Conservation (phyloP, 805 yeast genomes). For the Myxozyma melibiosi region DNA sequence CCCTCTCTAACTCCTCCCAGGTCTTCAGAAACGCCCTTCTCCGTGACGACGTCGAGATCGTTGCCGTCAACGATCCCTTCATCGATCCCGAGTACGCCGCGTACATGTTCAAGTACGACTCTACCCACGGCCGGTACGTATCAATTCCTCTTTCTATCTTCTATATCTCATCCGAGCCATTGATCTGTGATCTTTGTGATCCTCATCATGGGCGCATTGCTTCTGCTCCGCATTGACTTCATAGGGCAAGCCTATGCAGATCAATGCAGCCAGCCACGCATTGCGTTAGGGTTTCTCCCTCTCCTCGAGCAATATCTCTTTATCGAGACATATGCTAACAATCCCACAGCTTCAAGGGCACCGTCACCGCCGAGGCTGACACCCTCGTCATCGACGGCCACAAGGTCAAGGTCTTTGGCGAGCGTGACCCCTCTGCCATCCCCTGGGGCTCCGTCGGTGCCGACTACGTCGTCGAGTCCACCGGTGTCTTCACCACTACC, state of each 20-base stretch:
- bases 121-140: slow-evolving; percentile 73
- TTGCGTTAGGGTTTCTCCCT: too few species aligned
- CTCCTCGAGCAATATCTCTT: too few species aligned
- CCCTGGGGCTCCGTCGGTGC: slow-evolving; percentile 85
- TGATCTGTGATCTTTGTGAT: background rate
- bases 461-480: slow-evolving; percentile 87
- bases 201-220: too few species aligned
- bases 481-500: slow-evolving; percentile 86
- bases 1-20: slow-evolving; percentile 9
- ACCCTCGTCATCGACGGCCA: slow-evolving; percentile 69
- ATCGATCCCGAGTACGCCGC: slow-evolving; percentile 89
- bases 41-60: slow-evolving; percentile 76
- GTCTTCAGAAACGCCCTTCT: slow-evolving; percentile 72
- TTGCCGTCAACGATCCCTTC: slow-evolving; percentile 91
- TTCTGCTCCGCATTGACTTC: background rate
- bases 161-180: background rate
- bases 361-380: slow-evolving; percentile 54
- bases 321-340: too few species aligned
- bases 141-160: background rate
- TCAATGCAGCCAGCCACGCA: too few species aligned
- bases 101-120: slow-evolving; percentile 93
- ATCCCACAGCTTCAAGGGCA: slow-evolving; percentile 69
- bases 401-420: slow-evolving; percentile 68
- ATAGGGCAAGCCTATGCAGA: too few species aligned
- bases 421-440: slow-evolving; percentile 80